Percentiles rank a stretch among this genome's conserved stretches.
Conservation (phyloP, 208 protist species). For the Crithidia acanthocephali region DNA sequence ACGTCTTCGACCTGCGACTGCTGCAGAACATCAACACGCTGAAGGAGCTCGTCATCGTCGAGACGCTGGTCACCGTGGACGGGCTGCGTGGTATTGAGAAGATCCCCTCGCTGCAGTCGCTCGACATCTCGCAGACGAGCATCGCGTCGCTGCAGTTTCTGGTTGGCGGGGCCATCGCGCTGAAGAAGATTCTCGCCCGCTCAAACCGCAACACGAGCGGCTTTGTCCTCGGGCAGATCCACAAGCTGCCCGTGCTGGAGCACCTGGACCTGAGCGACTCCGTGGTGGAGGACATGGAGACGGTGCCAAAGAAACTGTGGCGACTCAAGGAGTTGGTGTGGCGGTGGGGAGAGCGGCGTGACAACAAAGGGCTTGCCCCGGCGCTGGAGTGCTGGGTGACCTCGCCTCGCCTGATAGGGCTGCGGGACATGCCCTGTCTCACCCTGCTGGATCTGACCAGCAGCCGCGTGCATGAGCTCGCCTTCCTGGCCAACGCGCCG, state of each 20-base stretch:
- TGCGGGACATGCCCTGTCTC: conserved; percentile 43
- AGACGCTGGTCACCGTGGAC: conserved; percentile 69
- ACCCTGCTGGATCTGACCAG: conserved; percentile 51
- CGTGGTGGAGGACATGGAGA: conserved; percentile 66
- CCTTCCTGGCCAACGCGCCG: conserved; percentile 45
- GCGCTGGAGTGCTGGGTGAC: conserved; percentile 60
- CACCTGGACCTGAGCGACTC: conserved; percentile 74
- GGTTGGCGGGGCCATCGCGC: conserved; percentile 34
- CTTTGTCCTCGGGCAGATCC: conserved; percentile 56
- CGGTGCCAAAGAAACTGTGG: conserved; percentile 40
- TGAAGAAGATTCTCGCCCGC: conserved; percentile 43
- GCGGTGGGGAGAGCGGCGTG: conserved; percentile 69
- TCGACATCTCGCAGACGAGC: conserved; percentile 81
- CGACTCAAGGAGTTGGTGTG: conserved; percentile 55
- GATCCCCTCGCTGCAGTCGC: conserved; percentile 43
- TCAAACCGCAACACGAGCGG: conserved; percentile 68
- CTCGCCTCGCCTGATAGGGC: conserved; percentile 39
- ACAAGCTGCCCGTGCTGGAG: conserved; percentile 49
- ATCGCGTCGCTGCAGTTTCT: conserved; percentile 72
- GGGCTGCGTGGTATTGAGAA: conserved; percentile 68
- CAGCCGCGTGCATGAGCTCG: conserved; percentile 46
- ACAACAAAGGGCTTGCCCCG: conserved; percentile 46
- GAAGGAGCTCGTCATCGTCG: conserved; percentile 52
- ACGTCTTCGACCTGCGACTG: conserved; percentile 51
- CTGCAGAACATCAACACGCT: conserved; percentile 39